These are phyloP conservation scores for Musa troglodytarum DNA, from an alignment of 176 grass and related monocot species.

Conservation along the genomic window DNA sequence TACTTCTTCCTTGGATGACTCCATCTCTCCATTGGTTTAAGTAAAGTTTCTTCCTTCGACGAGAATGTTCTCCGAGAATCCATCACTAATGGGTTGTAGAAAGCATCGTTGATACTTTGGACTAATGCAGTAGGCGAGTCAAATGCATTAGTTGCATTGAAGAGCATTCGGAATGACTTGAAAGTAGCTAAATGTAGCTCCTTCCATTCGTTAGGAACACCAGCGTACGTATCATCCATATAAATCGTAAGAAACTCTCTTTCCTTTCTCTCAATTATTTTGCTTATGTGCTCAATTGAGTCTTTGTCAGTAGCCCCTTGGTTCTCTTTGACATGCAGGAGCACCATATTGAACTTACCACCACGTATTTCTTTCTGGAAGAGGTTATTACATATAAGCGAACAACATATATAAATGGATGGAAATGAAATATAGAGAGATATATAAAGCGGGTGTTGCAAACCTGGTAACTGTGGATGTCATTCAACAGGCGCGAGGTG, in stretches of 20 bases:
- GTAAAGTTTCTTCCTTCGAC: too few species aligned
- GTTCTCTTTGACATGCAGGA: background rate
- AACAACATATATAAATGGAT: background rate
- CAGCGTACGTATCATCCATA: background rate
- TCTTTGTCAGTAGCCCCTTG: background rate
- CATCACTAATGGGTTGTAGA: background rate
- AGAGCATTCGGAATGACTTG: background rate
- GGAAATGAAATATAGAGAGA: background rate
- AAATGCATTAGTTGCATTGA: background rate
- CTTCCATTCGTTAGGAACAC: background rate
- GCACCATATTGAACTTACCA: conserved; percentile 1
- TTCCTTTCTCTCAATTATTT: background rate
- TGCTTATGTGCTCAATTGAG: background rate
- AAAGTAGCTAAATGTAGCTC: background rate
- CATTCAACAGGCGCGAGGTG: background rate
- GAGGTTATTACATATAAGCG: too few species aligned
- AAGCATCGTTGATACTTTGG: background rate
- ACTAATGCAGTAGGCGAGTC: background rate
- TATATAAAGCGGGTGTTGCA: background rate
- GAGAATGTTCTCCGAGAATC: background rate
- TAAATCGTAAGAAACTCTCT: background rate
- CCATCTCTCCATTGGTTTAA: too few species aligned
- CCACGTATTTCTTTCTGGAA: background rate
- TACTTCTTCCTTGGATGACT: too few species aligned
- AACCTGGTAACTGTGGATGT: background rate